Base-by-base conservation (phyloP, 2,329 filamentous ascomycete genomes). In the Drechslerella coelobrocha region DNA sequence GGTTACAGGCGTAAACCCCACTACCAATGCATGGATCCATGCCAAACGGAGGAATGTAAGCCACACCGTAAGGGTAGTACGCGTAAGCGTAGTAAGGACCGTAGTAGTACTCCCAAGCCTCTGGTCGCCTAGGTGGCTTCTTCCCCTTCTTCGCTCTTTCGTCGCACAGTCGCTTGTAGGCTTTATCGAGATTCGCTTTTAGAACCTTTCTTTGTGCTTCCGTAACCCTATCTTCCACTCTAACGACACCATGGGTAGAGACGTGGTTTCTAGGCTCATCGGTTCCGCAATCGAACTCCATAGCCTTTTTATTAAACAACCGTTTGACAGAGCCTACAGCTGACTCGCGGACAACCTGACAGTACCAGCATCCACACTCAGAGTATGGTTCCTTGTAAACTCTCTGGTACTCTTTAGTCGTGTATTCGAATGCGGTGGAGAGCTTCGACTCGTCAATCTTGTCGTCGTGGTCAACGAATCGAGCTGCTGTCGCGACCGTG, bases 351-450 rank as follows among this genome's bases (percentile, higher is more conserved):
- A 68, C 73, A 14, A 75, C 83, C 78, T 94, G 90, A 78, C 91
- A 95, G 78, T 92, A 91, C 89, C 89, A 92, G 78, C 90, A 92
- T 0, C 86, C 89, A 75, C 90, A 93, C 77, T 89, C 88, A 0
- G 84, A 88, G 77, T 92, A 95, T 2, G 90, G 83, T 54, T 88
- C 84, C 14, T 81, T 79, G 73, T 84, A 92, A 12, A 80, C 78
- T 26, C 85, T 84, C 74, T 90, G 85, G 77, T 93, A 95, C 0
- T 78, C 80, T 74, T 87, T 88, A 75, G 83, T 85, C 0, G 91
- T 95, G 84, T 85, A 90, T 76, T 87, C 85, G 75, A 94, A 94
- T 3, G 83, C 81, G 0, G 81, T 80, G 47, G 84, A 84, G 5
- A 95, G 83, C 52, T 82, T 83, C 12, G 80, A 80, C 75, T 92